Base-by-base conservation (phyloP, 805 yeast genomes). In the Ogataea paradorogensis region DNA sequence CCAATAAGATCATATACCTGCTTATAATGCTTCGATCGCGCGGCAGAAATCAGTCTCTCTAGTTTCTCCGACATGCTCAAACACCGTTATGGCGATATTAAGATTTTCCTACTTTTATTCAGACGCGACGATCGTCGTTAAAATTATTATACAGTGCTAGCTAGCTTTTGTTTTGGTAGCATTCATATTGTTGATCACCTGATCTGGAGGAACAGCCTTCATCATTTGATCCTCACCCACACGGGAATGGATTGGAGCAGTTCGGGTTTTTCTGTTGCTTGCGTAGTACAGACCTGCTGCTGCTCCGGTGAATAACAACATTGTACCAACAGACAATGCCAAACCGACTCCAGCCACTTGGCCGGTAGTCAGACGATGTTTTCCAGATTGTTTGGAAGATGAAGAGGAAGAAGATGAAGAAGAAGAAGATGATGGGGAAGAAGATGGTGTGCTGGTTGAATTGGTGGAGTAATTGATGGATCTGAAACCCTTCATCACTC, bases 301-400 rank as follows among this genome's bases (percentile, higher is more conserved):
- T 64, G 51, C 14, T 58, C 59, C 33, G 7, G 71, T 60, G 20
- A 76, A 42, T 8, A 73, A 39, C 23, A 65, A 47, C 47, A 70
- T 63, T 11, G 78, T 63, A 1, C 71, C 86, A 23, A 84, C 50
- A 0, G 91, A 78, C 39, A 81, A 65, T 0, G 89, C 93, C 29
- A 82, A 67, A 0, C 84, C 78, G 30, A 84, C 74, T 21, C 85
- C 71, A 3, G 82, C 88, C 21, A 84, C 80, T 51, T 73, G 81
- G 0, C 93, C 90, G 15, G 76, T 58, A 9, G 69, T 61, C 60
- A 72, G 64, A 40, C 55, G 47, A 9, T 35, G 23, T 7, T 27
- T 13, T 13, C 40, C 43, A 11, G 36, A 9, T 3, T 28, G 27
- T 5, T 45, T 11, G 10, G 32, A 4, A 10, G 15, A 9, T 9